Percentiles rank a stretch among this genome's conserved stretches.
These are phyloP conservation scores for Dittrichia graveolens DNA, from an alignment of 129 eudicot species.

Conservation along the genomic window DNA sequence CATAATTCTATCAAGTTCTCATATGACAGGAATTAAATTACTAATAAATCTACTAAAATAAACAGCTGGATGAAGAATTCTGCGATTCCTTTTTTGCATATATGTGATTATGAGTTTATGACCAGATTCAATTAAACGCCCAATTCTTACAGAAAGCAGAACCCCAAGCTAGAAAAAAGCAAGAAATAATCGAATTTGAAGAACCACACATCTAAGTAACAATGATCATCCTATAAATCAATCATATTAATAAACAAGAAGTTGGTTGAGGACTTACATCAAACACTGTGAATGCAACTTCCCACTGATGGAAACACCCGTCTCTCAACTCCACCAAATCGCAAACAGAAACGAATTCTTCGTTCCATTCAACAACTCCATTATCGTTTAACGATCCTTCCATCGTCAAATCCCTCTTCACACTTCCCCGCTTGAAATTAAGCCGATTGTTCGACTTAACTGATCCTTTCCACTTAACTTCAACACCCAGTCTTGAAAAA, in stretches of 20 bases:
- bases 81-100: neutral
- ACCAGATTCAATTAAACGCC: neutral
- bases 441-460: constrained; percentile 43
- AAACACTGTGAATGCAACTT: constrained; percentile 51
- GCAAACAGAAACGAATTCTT: constrained; percentile 46
- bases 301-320: constrained; percentile 52
- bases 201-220: neutral
- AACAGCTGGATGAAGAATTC: neutral
- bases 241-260: neutral
- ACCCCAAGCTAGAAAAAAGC: too few relatives aligned
- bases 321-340: constrained; percentile 35
- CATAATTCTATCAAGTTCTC: neutral
- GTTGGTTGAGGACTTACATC: constrained; percentile 44
- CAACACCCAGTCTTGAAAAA: constrained; percentile 44
- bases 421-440: constrained; percentile 37
- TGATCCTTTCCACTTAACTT: constrained; percentile 67
- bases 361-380: constrained; percentile 59
- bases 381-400: constrained; percentile 36
- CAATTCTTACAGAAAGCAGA: too few relatives aligned
- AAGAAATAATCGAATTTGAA: neutral
- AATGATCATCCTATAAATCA: neutral
- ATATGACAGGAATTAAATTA: neutral
- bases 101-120: neutral
- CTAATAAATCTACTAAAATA: neutral
- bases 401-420: constrained; percentile 51